Evolutionary conservation across 305 asterid genomes (phyloP), one percentile per base, ranked within the genome.

Genomic region (Rubia peregrina): DNA sequence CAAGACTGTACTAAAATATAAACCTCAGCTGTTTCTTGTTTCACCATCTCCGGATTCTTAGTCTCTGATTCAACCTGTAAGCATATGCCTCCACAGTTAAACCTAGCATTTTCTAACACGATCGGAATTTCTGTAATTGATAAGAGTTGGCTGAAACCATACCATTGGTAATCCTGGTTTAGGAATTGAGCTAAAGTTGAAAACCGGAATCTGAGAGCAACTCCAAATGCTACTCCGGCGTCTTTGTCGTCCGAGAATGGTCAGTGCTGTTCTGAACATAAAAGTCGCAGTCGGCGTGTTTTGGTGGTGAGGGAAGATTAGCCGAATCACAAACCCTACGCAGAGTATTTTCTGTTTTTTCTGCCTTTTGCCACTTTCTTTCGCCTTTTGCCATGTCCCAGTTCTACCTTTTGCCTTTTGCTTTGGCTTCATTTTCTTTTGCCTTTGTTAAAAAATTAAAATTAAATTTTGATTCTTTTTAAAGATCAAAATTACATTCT

Each of bases 11-110:
- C 19, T 7, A 38, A 12, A 33, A 42, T 36, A 17, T 7, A 22
- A 26, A 68, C 70, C 78, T 74, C 69, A 1, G 73, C 33, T 33
- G 61, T 74, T 5, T 67, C 63, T 30, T 59, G 41, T 48, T 61
- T 66, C 61, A 24, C 46, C 76, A 73, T 66, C 33, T 66, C 78
- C 53, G 61, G 65, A 69, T 51, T 59, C 61, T 68, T 68, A 6
- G 44, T 74, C 56, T 73, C 72, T 22, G 78, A 62, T 40, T 68
- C 78, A 24, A 49, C 78, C 70, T 68, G 69, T 40, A 36, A 67
- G 38, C 14, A 73, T 11, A 59, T 62, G 3, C 17, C 17, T 11
- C 43, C 33, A 33, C 41, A 51, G 57, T 51, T 17, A 51, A 17
- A 59, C 36, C 36, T 5, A 11, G 30, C 9, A 38, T 14, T 61